These are phyloP conservation scores for Rhodotorula sp. DNA, from an alignment of 1,284 basidiomycete genomes.

Conservation along the genomic window DNA sequence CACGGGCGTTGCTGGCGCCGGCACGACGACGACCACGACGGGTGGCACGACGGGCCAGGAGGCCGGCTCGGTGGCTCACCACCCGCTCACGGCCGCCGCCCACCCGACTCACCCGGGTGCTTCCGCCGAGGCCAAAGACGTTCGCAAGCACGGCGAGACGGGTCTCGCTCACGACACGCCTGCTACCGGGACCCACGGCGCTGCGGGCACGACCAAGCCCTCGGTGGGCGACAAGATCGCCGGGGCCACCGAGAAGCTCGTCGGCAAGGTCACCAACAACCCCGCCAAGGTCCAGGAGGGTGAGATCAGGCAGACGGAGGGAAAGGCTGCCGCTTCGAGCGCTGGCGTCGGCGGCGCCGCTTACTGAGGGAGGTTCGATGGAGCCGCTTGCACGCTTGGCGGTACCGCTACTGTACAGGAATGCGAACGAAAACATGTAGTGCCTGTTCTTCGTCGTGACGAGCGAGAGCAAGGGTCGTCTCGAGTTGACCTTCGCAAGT, in stretches of 20 bases:
- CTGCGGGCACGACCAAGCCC: constrained; percentile 1
- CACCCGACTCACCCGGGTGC: neutral
- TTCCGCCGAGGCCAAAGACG: constrained; percentile 1
- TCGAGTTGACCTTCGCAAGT: too few species aligned
- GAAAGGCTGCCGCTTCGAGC: constrained; percentile 6
- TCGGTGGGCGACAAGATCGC: constrained; percentile 5
- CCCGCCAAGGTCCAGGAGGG: constrained; percentile 12
- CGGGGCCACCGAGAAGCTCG: constrained; percentile 2
- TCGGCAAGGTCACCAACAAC: constrained; percentile 22
- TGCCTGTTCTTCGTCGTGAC: too few species aligned
- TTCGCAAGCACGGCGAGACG: neutral
- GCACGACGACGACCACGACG: neutral
- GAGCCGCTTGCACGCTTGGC: too few species aligned
- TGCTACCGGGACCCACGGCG: neutral
- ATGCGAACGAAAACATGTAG: too few species aligned
- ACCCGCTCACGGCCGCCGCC: constrained; percentile 1
- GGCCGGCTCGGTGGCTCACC: neutral
- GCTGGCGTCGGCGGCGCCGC: too few species aligned
- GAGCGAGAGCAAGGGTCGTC: too few species aligned
- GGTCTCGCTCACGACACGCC: neutral
- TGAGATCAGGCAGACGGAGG: constrained; percentile 13
- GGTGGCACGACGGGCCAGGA: neutral
- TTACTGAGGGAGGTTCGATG: too few species aligned
- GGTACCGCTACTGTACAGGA: too few species aligned
- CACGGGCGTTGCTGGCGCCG: neutral